Evolutionary conservation across 2,329 filamentous ascomycete genomes (phyloP).

Genomic region (Sporothrix variecibatus): DNA sequence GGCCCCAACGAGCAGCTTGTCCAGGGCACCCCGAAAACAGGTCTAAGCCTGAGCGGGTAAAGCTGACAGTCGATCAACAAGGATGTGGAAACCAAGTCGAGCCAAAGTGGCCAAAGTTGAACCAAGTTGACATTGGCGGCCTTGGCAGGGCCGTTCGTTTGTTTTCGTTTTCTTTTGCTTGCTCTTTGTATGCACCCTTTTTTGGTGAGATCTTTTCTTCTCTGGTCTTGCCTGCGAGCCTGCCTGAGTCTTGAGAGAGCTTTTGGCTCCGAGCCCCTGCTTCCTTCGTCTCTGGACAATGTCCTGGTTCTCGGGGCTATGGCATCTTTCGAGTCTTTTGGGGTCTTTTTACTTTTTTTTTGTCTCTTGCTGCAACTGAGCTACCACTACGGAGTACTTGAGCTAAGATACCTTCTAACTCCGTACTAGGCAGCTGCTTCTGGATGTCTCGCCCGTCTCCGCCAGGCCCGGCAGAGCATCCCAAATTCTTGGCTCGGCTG

Average conservation of each 20-base stretch:
- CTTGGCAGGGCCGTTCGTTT: conserved; percentile 4
- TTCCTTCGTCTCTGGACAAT: not conserved
- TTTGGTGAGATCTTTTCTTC: not conserved
- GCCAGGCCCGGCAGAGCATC: too few relatives aligned
- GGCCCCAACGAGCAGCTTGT: not conserved
- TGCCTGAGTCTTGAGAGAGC: not conserved
- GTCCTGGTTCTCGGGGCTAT: not conserved
- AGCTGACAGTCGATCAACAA: not conserved
- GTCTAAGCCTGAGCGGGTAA: not conserved
- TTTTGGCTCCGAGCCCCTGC: not conserved
- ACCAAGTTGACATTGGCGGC: not conserved
- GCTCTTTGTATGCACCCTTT: not conserved
- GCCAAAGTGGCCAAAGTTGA: not conserved
- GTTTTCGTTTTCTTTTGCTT: not conserved
- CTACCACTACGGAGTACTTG: too few relatives aligned
- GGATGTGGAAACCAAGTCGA: not conserved
- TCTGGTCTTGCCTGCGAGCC: not conserved
- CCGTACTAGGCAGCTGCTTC: too few relatives aligned
- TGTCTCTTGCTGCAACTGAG: not conserved
- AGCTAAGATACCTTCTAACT: too few relatives aligned
- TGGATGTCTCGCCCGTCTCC: not conserved
- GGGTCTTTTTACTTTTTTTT: not conserved
- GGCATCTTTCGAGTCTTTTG: not conserved
- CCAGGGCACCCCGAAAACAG: not conserved
- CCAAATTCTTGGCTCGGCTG: not conserved